These are phyloP conservation scores for Paraconiothyrium brasiliense DNA, from an alignment of 2,329 filamentous ascomycete species.

Conservation along the genomic window DNA sequence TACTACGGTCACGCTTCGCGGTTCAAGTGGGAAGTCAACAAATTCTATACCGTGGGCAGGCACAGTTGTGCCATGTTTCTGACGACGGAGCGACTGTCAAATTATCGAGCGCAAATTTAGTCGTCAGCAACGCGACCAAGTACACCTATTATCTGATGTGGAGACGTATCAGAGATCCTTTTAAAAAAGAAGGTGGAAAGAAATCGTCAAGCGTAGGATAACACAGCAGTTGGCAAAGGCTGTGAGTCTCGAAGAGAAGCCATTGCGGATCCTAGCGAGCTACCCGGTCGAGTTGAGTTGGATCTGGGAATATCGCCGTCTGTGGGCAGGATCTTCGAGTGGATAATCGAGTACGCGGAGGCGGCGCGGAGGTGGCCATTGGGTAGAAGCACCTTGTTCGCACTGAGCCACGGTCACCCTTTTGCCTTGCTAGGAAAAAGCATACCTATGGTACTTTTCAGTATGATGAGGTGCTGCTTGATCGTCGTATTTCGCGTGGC, in stretches of 20 bases:
- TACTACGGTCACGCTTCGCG: background rate
- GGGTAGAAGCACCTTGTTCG: slow-evolving; percentile 62
- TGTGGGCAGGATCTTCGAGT: slow-evolving; percentile 35
- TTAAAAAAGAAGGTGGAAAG: slow-evolving; percentile 14
- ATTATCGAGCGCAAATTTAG: background rate
- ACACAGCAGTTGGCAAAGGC: slow-evolving; percentile 23
- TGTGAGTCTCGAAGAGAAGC: slow-evolving; percentile 8
- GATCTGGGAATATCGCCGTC: slow-evolving; percentile 15
- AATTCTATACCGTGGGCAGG: background rate
- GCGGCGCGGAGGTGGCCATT: slow-evolving; percentile 53
- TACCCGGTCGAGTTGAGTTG: slow-evolving; percentile 5
- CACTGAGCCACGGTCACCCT: slow-evolving; percentile 54
- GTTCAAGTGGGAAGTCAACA: slow-evolving; percentile 1
- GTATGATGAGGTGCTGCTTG: slow-evolving; percentile 40
- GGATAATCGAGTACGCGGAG: slow-evolving; percentile 40
- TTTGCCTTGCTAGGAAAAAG: slow-evolving; percentile 31
- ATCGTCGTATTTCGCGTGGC: slow-evolving; percentile 29
- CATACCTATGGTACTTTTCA: slow-evolving; percentile 25
- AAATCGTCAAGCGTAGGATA: slow-evolving; percentile 27
- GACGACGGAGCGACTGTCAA: background rate
- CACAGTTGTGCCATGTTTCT: background rate
- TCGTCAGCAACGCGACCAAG: slow-evolving; percentile 18
- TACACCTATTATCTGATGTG: slow-evolving; percentile 28
- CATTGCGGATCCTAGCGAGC: slow-evolving; percentile 4
- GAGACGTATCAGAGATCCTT: slow-evolving; percentile 24